Evolutionary conservation across 108 stramenopile genomes (phyloP).

Genomic region (Discostella stelligeroides): DNA sequence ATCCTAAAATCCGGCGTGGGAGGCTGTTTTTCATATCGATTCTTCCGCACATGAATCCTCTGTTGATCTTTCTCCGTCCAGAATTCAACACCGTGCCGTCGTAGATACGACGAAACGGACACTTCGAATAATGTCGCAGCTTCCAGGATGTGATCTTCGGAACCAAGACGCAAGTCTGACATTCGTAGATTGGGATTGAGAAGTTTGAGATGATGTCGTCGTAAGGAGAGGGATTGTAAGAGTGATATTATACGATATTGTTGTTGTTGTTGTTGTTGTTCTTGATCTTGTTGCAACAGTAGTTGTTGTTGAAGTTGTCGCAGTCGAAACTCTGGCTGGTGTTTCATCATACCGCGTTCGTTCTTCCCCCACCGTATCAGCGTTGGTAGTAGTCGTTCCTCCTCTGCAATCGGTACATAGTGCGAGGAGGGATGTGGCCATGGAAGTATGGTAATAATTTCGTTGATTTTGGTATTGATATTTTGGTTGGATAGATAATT

Average conservation of each 20-base stretch:
- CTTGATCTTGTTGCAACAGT: conserved; percentile 8
- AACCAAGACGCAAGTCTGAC: conserved; percentile 52
- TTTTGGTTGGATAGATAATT: too few species aligned
- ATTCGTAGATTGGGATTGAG: conserved; percentile 55
- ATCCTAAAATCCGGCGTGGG: conserved; percentile 75
- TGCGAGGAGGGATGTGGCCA: conserved; percentile 40
- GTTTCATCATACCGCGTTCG: conserved; percentile 77
- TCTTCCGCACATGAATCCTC: not conserved
- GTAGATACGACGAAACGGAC: conserved; percentile 52
- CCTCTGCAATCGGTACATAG: conserved; percentile 33
- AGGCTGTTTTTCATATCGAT: conserved; percentile 21
- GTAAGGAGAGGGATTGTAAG: conserved; percentile 59
- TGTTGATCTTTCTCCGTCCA: conserved; percentile 67
- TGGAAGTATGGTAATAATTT: not conserved
- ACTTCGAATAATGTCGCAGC: conserved; percentile 66
- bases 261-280: conserved; percentile 12
- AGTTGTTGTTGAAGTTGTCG: conserved; percentile 40
- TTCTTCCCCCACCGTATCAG: conserved; percentile 52
- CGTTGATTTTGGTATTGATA: too few species aligned
- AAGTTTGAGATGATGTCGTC: conserved; percentile 68
- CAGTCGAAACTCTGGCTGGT: conserved; percentile 56
- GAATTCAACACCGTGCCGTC: conserved; percentile 36
- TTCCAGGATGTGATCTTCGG: conserved; percentile 35
- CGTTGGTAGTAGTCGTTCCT: conserved; percentile 37
- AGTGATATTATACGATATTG: conserved; percentile 32